Base-by-base conservation (phyloP, 495 filamentous ascomycete species). In the Aspergillus campestris region DNA sequence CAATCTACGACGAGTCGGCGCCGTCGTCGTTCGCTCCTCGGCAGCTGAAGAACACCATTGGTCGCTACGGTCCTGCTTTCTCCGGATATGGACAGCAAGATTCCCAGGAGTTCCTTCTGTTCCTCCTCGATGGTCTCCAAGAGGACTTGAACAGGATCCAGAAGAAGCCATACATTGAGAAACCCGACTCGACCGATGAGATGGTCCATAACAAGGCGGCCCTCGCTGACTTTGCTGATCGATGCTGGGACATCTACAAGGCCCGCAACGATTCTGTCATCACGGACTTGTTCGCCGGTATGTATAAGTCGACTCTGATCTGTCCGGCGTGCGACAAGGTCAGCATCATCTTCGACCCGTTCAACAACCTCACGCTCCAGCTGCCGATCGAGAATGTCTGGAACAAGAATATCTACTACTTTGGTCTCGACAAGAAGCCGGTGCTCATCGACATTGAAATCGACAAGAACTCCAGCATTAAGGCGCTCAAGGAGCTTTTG, bases 311-410 rank as follows among this genome's bases (percentile, higher is more conserved):
- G 27, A 97, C 91, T 5, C 76, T 98, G 34, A 79, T 89, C 47
- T 98, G 92, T 59, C 94, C 91, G 1, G 78, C 70, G 7, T 98
- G 92, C 59, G 75, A 83, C 45, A 98, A 98, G 69, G 84, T 95
- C 65, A 95, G 89, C 74, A 95, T 98, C 50, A 98, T 92, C 5
- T 97, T 98, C 53, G 92, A 98, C 66, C 92, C 92, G 2, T 98
- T 94, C 75, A 96, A 87, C 68, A 92, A 89, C 46, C 64, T 97
- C 29, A 95, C 94, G 0, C 68, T 98, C 18, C 94, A 92, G 45
- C 69, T 98, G 29, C 94, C 92, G 0, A 77, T 94, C 45, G 82
- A 89, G 53, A 86, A 81, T 42, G 68, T 84, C 14, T 92, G 86
- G 81, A 74, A 65, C 42, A 81, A 83, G 46, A 69, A 78, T 3